These are phyloP conservation scores for Hortaea werneckii DNA, from an alignment of 2,329 filamentous ascomycete genomes.

Conservation along the genomic window DNA sequence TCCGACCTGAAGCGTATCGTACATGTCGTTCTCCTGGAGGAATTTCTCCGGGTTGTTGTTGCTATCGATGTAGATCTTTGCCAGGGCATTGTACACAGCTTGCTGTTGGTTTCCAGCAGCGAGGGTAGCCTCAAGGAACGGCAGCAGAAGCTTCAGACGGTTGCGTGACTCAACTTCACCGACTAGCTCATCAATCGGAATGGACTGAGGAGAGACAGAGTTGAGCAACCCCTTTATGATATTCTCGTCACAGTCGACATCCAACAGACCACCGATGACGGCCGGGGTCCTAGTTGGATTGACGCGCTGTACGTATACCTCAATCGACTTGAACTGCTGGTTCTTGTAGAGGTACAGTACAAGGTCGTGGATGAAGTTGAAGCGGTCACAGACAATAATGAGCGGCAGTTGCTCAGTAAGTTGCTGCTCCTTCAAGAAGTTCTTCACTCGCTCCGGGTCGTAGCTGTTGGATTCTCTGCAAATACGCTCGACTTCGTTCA, in stretches of 20 bases:
- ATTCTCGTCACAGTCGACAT: conserved; percentile 92
- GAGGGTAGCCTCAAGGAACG: conserved; percentile 89
- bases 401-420: conserved; percentile 86
- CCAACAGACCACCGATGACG: conserved; percentile 84
- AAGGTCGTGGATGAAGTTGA: conserved; percentile 95
- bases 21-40: conserved; percentile 92
- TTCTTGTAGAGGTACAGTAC: conserved; percentile 97
- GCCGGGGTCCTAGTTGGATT: conserved; percentile 86
- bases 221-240: conserved; percentile 88
- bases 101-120: conserved; percentile 88
- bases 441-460: conserved; percentile 82
- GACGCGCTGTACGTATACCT: conserved; percentile 94
- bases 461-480: conserved; percentile 72
- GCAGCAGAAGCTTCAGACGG: conserved; percentile 84
- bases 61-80: conserved; percentile 98
- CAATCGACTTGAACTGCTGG: conserved; percentile 97
- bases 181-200: conserved; percentile 91
- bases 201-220: conserved; percentile 72
- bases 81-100: conserved; percentile 91
- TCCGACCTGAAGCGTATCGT: conserved; percentile 82
- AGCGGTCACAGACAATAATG: conserved; percentile 98
- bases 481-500: conserved; percentile 93
- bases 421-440: conserved; percentile 95
- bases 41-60: conserved; percentile 98
- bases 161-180: conserved; percentile 92